A percentile compares a stretch with the other conserved stretches of the same genome.
phyloP scores from a whole-genome alignment of 2,329 filamentous ascomycete species.

The Alternaria panax region DNA sequence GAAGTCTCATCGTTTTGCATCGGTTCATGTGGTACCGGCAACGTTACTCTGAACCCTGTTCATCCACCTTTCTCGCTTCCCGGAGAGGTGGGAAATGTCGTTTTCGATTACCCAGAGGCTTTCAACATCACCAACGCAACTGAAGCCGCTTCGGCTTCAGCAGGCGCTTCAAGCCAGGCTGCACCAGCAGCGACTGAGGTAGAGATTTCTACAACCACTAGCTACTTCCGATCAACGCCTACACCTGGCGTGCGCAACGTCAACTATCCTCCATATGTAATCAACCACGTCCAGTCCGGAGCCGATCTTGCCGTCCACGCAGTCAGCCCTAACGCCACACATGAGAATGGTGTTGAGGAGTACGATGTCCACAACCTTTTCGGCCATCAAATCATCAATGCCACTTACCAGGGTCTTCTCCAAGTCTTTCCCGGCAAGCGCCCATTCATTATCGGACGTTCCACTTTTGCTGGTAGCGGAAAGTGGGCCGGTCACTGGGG shows the following conservation, averaged over 20 bases:
- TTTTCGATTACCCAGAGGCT: slow-evolving; percentile 70
- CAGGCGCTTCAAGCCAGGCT: slow-evolving; percentile 61
- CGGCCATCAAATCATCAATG: slow-evolving; percentile 73
- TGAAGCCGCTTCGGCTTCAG: slow-evolving; percentile 67
- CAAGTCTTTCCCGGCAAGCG: slow-evolving; percentile 71
- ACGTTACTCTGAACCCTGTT: slow-evolving; percentile 71
- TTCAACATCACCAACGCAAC: slow-evolving; percentile 74
- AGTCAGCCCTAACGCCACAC: slow-evolving; percentile 78
- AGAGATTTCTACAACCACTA: slow-evolving; percentile 39
- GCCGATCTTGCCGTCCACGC: slow-evolving; percentile 73
- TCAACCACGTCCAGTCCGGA: slow-evolving; percentile 72
- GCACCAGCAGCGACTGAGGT: slow-evolving; percentile 29
- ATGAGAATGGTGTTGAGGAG: slow-evolving; percentile 74
- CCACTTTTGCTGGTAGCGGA: slow-evolving; percentile 79
- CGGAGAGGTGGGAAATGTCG: slow-evolving; percentile 67
- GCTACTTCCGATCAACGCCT: slow-evolving; percentile 66
- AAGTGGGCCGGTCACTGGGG: slow-evolving; percentile 84
- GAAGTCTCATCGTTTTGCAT: slow-evolving; percentile 72
- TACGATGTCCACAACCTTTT: slow-evolving; percentile 86
- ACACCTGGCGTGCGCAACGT: slow-evolving; percentile 71
- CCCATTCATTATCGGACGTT: slow-evolving; percentile 84
- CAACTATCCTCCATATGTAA: slow-evolving; percentile 77
- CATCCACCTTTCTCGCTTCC: slow-evolving; percentile 71
- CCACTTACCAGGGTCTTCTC: slow-evolving; percentile 76
- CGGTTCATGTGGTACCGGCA: slow-evolving; percentile 73